Conservation (phyloP, 176 grass and related monocot genomes). For the Hordeum vulgare region DNA sequence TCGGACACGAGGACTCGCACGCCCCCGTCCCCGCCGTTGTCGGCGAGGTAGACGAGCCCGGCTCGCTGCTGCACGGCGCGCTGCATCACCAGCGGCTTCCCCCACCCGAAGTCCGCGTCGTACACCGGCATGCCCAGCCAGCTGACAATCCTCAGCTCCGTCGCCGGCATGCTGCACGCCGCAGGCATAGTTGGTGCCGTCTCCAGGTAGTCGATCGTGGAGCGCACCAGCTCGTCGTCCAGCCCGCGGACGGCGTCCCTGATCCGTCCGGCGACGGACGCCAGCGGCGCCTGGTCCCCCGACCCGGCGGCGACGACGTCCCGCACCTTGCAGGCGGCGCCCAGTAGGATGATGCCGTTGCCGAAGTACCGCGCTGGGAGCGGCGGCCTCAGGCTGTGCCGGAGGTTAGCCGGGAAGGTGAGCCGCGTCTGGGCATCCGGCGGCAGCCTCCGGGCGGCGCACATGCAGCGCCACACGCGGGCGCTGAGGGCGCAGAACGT, state of each 20-base stretch:
- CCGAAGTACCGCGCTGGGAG: not conserved
- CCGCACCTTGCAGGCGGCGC: not conserved
- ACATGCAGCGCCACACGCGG: not conserved
- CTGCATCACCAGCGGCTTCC: too few species aligned
- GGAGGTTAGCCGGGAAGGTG: not conserved
- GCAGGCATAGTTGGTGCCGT: not conserved
- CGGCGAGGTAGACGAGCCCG: too few species aligned
- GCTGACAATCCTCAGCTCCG: too few species aligned
- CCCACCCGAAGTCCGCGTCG: too few species aligned
- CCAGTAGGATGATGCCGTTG: not conserved
- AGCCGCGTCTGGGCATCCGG: not conserved
- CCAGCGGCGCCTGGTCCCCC: not conserved
- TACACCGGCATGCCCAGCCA: too few species aligned
- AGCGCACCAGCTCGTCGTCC: not conserved
- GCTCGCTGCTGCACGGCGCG: too few species aligned
- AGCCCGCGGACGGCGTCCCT: not conserved
- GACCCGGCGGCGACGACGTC: not conserved
- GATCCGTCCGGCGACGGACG: not conserved
- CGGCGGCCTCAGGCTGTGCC: not conserved
- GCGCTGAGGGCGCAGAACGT: not conserved
- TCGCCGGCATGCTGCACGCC: too few species aligned
- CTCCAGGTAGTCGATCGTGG: slow-evolving; percentile 23
- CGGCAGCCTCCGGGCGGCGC: not conserved
- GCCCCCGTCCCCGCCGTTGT: too few species aligned
- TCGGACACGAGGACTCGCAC: too few species aligned